phyloP scores from a whole-genome alignment of 139 green algal species.

The Pleodorina starrii region DNA sequence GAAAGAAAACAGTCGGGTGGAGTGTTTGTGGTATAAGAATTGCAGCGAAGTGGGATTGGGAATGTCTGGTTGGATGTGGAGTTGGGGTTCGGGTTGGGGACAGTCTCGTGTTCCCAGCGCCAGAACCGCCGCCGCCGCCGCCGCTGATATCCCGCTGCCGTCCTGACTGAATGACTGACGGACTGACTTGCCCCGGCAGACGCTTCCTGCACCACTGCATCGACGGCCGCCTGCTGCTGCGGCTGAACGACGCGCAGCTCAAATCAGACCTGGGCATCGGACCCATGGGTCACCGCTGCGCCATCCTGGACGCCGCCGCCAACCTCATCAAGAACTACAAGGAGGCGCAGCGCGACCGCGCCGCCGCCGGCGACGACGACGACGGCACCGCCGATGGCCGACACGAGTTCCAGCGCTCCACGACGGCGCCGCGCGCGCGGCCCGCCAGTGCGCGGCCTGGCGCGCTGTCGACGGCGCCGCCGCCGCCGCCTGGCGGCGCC shows the following conservation, averaged over 20 bases:
- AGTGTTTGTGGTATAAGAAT: too few species aligned
- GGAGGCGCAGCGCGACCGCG: constrained; percentile 3
- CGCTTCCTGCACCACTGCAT: constrained; percentile 80
- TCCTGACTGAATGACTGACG: too few species aligned
- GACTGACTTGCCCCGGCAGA: not conserved
- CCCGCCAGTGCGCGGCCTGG: constrained; percentile 13
- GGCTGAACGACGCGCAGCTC: constrained; percentile 66
- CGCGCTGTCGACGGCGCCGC: constrained; percentile 7
- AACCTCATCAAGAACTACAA: constrained; percentile 32
- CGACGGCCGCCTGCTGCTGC: constrained; percentile 72
- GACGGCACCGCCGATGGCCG: not conserved
- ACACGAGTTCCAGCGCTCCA: not conserved
- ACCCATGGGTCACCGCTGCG: constrained; percentile 73
- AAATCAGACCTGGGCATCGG: constrained; percentile 80
- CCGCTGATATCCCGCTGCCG: too few species aligned
- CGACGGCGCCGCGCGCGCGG: not conserved
- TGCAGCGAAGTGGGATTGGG: too few species aligned
- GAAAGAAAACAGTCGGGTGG: too few species aligned
- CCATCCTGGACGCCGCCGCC: constrained; percentile 63
- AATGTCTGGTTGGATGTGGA: too few species aligned
- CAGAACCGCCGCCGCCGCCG: too few species aligned
- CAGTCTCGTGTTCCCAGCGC: too few species aligned
- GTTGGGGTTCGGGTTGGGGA: too few species aligned
- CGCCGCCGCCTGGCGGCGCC: not conserved
- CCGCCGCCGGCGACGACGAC: not conserved